Conservation (phyloP, 2,329 filamentous ascomycete genomes). For the Clarireedia homoeocarpa region DNA sequence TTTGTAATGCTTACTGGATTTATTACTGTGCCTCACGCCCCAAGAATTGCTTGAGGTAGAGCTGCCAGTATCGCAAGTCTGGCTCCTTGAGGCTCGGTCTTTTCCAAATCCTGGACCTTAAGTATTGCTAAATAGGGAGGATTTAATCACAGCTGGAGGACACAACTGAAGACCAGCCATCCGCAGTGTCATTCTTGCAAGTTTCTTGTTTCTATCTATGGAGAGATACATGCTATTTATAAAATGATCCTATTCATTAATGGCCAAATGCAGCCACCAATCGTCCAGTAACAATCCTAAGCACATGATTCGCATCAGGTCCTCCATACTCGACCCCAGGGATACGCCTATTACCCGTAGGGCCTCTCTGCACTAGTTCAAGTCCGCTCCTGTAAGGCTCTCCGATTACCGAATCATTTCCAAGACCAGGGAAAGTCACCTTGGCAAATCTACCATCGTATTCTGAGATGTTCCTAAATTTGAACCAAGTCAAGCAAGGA, state of each 20-base stretch:
- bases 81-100: slow-evolving; percentile 4
- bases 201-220: slow-evolving; percentile 1
- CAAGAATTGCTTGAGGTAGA: neutral
- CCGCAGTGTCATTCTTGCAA: slow-evolving; percentile 2
- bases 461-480: slow-evolving; percentile 3
- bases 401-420: slow-evolving; percentile 5
- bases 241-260: slow-evolving; percentile 4
- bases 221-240: slow-evolving; percentile 4
- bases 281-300: slow-evolving; percentile 5
- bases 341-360: slow-evolving; percentile 6
- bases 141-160: neutral
- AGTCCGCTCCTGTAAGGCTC: slow-evolving; percentile 8
- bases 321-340: slow-evolving; percentile 6
- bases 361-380: slow-evolving; percentile 2
- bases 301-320: slow-evolving; percentile 8
- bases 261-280: neutral
- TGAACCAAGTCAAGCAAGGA: slow-evolving; percentile 7
- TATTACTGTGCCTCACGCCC: slow-evolving; percentile 3
- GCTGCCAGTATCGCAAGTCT: slow-evolving; percentile 1
- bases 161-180: slow-evolving; percentile 5
- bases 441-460: neutral
- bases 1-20: neutral
- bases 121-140: slow-evolving; percentile 1
- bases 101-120: neutral
- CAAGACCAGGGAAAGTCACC: slow-evolving; percentile 4